Evolutionary conservation across 2,329 filamentous ascomycete genomes (phyloP).

Genomic region (Talaromyces verruculosus): DNA sequence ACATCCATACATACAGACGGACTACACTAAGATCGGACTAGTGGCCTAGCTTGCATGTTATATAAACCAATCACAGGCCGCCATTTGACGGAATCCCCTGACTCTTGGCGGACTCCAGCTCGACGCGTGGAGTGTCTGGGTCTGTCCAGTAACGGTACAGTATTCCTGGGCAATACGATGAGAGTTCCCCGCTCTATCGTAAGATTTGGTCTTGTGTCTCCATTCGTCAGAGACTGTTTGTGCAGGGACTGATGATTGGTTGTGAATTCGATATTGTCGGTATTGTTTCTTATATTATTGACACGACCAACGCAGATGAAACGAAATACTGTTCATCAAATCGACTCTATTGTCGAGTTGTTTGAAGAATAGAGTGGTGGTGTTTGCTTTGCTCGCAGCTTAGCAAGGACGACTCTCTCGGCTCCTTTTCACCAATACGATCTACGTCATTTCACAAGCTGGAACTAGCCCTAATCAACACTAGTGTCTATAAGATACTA

Average conservation of each 20-base stretch:
- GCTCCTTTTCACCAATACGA: constrained; percentile 6
- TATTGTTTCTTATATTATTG: neutral
- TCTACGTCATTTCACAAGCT: neutral
- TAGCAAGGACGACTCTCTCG: neutral
- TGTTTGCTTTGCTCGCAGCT: neutral
- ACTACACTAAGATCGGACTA: neutral
- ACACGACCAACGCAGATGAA: neutral
- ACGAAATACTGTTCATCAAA: neutral
- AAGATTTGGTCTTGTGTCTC: constrained; percentile 4
- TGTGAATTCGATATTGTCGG: neutral
- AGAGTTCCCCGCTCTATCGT: constrained; percentile 1
- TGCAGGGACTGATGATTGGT: constrained; percentile 5
- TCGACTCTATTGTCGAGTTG: neutral
- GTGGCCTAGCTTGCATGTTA: neutral
- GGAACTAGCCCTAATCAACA: neutral
- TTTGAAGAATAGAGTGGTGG: neutral
- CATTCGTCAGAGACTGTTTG: constrained; percentile 2
- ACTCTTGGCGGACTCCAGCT: constrained; percentile 13
- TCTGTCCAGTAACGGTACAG: neutral
- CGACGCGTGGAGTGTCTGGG: constrained; percentile 13
- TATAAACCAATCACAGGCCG: neutral
- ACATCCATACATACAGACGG: neutral
- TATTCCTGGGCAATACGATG: neutral
- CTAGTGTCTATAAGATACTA: neutral
- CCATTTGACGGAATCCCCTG: neutral